Percentiles rank a stretch among this genome's conserved stretches.
Evolutionary conservation across 345 rosid genomes (phyloP).

Genomic region (Capsella bursapastoris): DNA sequence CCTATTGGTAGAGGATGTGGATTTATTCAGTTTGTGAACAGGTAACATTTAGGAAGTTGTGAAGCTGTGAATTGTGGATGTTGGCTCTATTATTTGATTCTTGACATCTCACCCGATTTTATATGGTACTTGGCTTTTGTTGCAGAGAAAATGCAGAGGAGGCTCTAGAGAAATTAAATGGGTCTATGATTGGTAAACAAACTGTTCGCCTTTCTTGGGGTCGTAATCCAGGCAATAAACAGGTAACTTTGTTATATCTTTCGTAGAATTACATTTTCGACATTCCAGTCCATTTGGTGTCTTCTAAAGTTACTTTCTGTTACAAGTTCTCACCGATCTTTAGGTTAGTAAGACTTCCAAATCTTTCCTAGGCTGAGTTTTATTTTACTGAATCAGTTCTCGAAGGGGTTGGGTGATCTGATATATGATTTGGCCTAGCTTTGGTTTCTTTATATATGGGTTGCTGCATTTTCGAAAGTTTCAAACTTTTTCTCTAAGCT

Average conservation of each 20-base stretch:
- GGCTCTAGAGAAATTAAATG: conserved; percentile 77
- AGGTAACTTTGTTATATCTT: conserved; percentile 46
- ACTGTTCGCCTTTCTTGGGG: conserved; percentile 91
- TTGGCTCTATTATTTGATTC: neutral
- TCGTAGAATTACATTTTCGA: neutral
- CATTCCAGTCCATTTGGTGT: neutral
- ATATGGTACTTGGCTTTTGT: conserved; percentile 22
- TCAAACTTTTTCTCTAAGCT: too few relatives aligned
- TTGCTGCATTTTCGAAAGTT: too few relatives aligned
- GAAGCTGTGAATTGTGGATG: conserved; percentile 6
- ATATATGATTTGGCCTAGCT: too few relatives aligned
- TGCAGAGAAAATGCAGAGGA: conserved; percentile 85
- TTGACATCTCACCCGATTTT: neutral
- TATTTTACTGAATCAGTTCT: neutral
- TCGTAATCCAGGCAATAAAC: conserved; percentile 76
- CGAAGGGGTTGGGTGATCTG: too few relatives aligned
- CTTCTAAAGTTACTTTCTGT: neutral
- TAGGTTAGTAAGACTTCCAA: too few relatives aligned
- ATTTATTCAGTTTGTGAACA: conserved; percentile 86
- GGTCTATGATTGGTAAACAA: conserved; percentile 70
- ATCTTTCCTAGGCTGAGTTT: neutral
- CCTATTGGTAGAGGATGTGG: conserved; percentile 95
- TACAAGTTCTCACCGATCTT: too few relatives aligned
- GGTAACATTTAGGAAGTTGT: conserved; percentile 49
- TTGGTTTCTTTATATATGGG: too few relatives aligned